Evolutionary conservation across 2,329 filamentous ascomycete genomes (phyloP), one percentile per base, ranked within the genome.

Genomic region (Cordyceps farinosa): DNA sequence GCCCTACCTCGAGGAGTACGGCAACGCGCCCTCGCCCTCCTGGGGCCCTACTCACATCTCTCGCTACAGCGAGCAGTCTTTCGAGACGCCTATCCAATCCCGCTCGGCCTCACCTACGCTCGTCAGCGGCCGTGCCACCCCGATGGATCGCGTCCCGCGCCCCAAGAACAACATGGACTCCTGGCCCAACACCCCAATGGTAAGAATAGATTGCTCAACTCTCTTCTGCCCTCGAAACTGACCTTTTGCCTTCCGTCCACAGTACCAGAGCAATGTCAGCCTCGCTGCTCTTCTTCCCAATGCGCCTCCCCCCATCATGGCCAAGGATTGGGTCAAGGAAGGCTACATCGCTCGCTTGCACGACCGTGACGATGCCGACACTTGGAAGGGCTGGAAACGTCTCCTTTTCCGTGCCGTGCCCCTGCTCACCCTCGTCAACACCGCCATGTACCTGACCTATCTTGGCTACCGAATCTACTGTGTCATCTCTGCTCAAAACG

Each of bases 401-500:
- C 67, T 75, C 38, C 52, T 80, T 11, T 80, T 75, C 68, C 68
- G 66, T 22, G 66, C 79, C 38, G 72, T 73, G 8, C 78, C 78
- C 0, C 54, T 77, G 38, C 61, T 80, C 59, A 79, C 75, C 22
- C 53, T 80, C n/a, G 44, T 73, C 65, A 79, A 77, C 67, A 79
- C 74, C 13, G 66, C 66, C n/a, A 53, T 80, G n/a, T 80, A 78
- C 69, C n/a, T 80, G 5, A 44, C 71, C 62, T 86, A 86, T 66
- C 80, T 86, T 8, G 76, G 68, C 29, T 72, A 82, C 60, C 81
- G 84, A 44, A 79, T 86, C 36, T 73, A 74, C 57, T 85, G 82
- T 68, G 79, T 85, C 60, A 70, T 83, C n/a, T 72, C 74, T 51
- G 82, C 84, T 1, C 82, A 86, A 67, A 73, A 77, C 1, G 71